Conservation (phyloP, 139 green algal species). For the Chlorella sorokiniana region DNA sequence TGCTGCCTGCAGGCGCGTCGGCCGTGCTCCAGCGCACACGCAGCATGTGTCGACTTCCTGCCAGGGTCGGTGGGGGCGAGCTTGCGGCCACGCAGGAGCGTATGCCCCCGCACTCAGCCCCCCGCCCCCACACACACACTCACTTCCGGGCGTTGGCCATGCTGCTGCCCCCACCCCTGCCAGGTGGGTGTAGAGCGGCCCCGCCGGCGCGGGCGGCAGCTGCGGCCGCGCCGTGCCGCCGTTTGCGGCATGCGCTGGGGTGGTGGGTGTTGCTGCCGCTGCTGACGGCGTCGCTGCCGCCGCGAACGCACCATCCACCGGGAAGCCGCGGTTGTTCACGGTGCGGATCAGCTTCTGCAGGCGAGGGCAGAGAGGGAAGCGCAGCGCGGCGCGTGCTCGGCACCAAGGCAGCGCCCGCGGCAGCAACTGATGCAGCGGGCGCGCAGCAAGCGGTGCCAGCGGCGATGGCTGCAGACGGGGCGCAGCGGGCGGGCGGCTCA, state of each 20-base stretch:
- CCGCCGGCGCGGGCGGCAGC: neutral
- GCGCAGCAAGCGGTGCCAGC: too few relatives aligned
- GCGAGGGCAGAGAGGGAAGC: neutral
- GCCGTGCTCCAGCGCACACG: too few relatives aligned
- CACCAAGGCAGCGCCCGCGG: neutral
- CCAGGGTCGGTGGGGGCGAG: neutral
- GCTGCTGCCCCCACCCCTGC: neutral
- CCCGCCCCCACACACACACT: neutral
- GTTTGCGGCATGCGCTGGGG: too few relatives aligned
- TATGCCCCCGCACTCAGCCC: too few relatives aligned
- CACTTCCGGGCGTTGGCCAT: slow-evolving; percentile 17
- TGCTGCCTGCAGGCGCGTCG: too few relatives aligned
- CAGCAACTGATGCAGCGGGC: neutral
- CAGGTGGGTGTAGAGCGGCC: slow-evolving; percentile 19
- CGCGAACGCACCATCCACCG: neutral
- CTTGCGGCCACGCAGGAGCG: neutral
- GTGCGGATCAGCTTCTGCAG: slow-evolving; percentile 18
- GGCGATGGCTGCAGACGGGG: too few relatives aligned
- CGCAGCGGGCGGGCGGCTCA: too few relatives aligned
- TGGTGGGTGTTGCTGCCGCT: neutral
- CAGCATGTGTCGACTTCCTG: too few relatives aligned
- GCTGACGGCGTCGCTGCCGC: neutral
- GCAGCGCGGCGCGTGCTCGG: neutral
- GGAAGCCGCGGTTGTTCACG: slow-evolving; percentile 34
- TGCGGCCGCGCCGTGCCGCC: neutral